These are phyloP conservation scores for Pichia insulana DNA, from an alignment of 805 yeast species.

Conservation along the genomic window DNA sequence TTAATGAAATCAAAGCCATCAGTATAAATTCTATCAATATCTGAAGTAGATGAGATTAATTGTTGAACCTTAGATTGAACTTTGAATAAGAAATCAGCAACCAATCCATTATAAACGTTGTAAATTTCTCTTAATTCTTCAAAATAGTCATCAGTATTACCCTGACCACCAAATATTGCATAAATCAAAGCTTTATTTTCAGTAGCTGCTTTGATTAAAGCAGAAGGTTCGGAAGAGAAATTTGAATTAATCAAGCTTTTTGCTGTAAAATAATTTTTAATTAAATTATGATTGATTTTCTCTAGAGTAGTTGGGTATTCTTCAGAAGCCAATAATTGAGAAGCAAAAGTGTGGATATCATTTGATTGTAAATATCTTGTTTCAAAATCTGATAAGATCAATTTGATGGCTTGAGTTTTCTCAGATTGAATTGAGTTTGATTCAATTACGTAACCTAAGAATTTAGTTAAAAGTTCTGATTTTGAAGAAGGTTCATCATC, in stretches of 20 bases:
- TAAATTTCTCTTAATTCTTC: slow-evolving; percentile 88
- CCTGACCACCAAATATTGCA: slow-evolving; percentile 98
- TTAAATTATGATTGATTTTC: slow-evolving; percentile 61
- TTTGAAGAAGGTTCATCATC: slow-evolving; percentile 85
- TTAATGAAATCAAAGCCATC: slow-evolving; percentile 84
- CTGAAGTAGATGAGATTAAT: slow-evolving; percentile 62
- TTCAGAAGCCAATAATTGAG: slow-evolving; percentile 51
- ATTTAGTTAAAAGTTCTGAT: slow-evolving; percentile 75
- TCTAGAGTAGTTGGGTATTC: slow-evolving; percentile 54
- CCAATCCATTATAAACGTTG: slow-evolving; percentile 65
- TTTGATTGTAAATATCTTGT: slow-evolving; percentile 60
- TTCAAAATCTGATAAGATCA: slow-evolving; percentile 77
- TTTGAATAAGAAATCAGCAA: slow-evolving; percentile 60
- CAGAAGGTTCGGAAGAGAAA: slow-evolving; percentile 15
- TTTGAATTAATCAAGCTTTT: slow-evolving; percentile 24
- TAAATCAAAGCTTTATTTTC: slow-evolving; percentile 50
- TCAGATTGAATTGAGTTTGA: slow-evolving; percentile 23
- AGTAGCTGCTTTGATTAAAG: slow-evolving; percentile 59
- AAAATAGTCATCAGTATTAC: slow-evolving; percentile 94
- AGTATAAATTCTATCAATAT: slow-evolving; percentile 80
- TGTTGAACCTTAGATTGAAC: slow-evolving; percentile 61
- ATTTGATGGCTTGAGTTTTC: slow-evolving; percentile 50
- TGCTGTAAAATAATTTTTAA: slow-evolving; percentile 63
- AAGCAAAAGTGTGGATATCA: slow-evolving; percentile 87
- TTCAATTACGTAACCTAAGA: slow-evolving; percentile 59